These are phyloP conservation scores for Cyathus striatus DNA, from an alignment of 768 basidiomycete species.

Conservation along the genomic window DNA sequence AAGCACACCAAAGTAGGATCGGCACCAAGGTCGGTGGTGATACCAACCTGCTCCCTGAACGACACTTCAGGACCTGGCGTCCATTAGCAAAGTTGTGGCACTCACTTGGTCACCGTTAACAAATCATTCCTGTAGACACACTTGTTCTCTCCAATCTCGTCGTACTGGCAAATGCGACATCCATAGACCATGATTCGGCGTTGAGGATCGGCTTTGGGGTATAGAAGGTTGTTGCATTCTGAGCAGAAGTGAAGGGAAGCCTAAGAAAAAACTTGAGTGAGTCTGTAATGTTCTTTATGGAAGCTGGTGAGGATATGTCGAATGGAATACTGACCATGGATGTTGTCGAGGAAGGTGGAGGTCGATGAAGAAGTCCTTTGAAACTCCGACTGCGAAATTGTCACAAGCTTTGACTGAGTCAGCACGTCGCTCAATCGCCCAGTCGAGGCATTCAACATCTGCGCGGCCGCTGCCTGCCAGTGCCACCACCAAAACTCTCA, in stretches of 20 bases:
- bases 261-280: too few species aligned
- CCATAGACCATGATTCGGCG: conserved; percentile 85
- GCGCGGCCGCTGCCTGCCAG: too few species aligned
- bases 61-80: conserved; percentile 12
- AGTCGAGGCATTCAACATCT: too few species aligned
- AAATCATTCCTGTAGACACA: conserved; percentile 94
- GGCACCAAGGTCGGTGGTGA: conserved; percentile 80
- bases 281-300: too few species aligned
- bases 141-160: conserved; percentile 80
- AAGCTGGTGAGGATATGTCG: too few species aligned
- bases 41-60: conserved; percentile 85
- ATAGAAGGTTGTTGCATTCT: conserved; percentile 93
- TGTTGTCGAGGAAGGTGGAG: too few species aligned
- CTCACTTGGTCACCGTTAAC: conserved; percentile 87
- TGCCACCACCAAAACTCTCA: too few species aligned
- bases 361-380: too few species aligned
- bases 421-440: too few species aligned
- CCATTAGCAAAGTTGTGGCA: conserved; percentile 11
- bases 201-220: conserved; percentile 86
- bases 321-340: too few species aligned
- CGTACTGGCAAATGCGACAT: conserved; percentile 85
- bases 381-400: too few species aligned
- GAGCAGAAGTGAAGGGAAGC: conserved; percentile 87
- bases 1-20: conserved; percentile 80
- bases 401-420: too few species aligned